Base-by-base conservation (phyloP, 192 early-diverging fungal species). In the Coemansia sp. region DNA sequence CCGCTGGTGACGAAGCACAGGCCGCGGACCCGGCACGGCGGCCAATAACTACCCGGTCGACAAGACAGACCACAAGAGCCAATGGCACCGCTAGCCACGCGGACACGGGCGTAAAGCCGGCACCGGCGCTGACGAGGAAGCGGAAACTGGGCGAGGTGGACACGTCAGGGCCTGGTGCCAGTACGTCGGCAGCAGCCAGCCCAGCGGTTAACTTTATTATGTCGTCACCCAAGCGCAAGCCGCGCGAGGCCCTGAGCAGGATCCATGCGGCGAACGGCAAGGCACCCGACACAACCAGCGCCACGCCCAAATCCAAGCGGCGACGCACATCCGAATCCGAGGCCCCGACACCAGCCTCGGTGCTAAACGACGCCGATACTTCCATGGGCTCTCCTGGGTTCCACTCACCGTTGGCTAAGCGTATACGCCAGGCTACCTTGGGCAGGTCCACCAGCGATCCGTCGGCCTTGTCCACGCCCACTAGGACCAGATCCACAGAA, bases 161-260 rank as follows among this genome's bases (percentile, higher is more conserved):
- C n/a, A n/a, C n/a, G n/a, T n/a, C n/a, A n/a, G n/a, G n/a, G n/a
- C n/a, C n/a, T n/a, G n/a, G n/a, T n/a, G n/a, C n/a, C n/a, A n/a
- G n/a, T n/a, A n/a, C n/a, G n/a, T n/a, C n/a, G n/a, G n/a, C n/a
- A n/a, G 2, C 59, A 25, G 31, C 33, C 16, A 18, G 19, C 0
- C 14, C 33, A 2, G 16, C 23, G 3, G 64, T 23, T 18, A 57
- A 48, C 34, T 75, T 75, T 39, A 75, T 75, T 21, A 75, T 75
- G 71, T 75, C 71, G 11, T 75, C 71, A 38, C 66, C 71, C 10
- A 68, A 68, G 18, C 71, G 71, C 52, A 62, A 65, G 42, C 44
- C 63, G 12, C 54, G 54, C 28, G 47, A 52, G 31, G 51, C 55
- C 2, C 34, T 60, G 27, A 21, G 19, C 32, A 39, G 47, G 29